Percentiles rank a stretch among this genome's conserved stretches.
phyloP scores from a whole-genome alignment of 768 basidiomycete species.

The Suillus placidus region DNA sequence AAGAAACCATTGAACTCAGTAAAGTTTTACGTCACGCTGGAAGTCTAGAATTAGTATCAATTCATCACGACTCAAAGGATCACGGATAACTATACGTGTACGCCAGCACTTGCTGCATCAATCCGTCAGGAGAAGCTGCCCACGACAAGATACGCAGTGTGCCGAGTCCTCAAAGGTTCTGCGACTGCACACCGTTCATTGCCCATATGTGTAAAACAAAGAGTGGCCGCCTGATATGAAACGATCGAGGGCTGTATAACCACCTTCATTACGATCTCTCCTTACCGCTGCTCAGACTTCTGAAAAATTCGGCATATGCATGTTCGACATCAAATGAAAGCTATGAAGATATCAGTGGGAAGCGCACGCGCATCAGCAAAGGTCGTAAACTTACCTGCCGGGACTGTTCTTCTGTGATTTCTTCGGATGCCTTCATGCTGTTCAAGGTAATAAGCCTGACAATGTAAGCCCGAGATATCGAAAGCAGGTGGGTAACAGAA shows the following conservation, averaged over 20 bases:
- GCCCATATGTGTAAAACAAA: background rate
- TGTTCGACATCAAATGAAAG: conserved; percentile 96
- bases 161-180: background rate
- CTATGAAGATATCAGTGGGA: conserved; percentile 39
- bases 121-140: background rate
- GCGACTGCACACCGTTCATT: background rate
- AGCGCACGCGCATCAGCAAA: background rate
- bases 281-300: conserved; percentile 59
- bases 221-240: background rate
- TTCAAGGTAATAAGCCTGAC: conserved; percentile 93
- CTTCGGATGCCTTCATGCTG: conserved; percentile 95
- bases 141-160: background rate
- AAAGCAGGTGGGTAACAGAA: background rate
- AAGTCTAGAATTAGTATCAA: background rate
- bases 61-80: background rate
- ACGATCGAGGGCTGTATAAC: background rate
- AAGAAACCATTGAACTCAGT: background rate
- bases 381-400: conserved; percentile 63
- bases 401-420: conserved; percentile 93
- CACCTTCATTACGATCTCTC: conserved; percentile 16
- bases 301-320: conserved; percentile 93
- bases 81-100: background rate
- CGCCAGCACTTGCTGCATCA: background rate
- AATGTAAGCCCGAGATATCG: background rate
- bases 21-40: background rate